phyloP scores from a whole-genome alignment of 1,284 basidiomycete genomes.

The Pisolithus thermaeus region DNA sequence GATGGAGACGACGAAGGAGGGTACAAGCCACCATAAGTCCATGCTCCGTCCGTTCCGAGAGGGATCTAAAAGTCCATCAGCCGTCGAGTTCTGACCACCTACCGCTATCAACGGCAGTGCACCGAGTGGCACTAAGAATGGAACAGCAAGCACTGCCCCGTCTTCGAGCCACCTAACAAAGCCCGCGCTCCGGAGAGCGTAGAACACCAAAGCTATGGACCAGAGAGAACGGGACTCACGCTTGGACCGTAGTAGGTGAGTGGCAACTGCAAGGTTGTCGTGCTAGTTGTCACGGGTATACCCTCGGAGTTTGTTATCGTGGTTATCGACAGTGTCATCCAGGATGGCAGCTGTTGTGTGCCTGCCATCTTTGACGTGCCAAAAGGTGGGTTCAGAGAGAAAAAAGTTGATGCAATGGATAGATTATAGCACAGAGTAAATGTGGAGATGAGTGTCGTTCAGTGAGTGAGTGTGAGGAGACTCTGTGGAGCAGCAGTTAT shows the following conservation, averaged over 20 bases:
- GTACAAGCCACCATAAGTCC: constrained; percentile 60
- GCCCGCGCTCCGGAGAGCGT: background rate
- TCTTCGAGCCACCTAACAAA: background rate
- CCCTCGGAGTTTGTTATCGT: constrained; percentile 47
- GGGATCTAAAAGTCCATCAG: constrained; percentile 50
- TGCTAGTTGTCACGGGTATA: constrained; percentile 43
- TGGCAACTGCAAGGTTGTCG: constrained; percentile 50
- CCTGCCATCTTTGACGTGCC: constrained; percentile 31
- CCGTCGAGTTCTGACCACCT: constrained; percentile 7
- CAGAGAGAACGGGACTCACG: constrained; percentile 39
- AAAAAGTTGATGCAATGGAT: background rate
- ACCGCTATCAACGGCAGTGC: background rate
- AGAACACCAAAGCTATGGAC: background rate
- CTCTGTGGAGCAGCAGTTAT: background rate
- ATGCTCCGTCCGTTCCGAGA: constrained; percentile 49
- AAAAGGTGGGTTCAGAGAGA: background rate
- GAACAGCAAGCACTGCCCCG: background rate
- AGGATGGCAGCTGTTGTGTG: constrained; percentile 57
- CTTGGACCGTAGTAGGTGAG: constrained; percentile 71
- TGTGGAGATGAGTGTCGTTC: background rate
- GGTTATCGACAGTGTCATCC: constrained; percentile 52
- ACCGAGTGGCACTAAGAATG: constrained; percentile 3
- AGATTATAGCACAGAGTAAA: constrained; percentile 7
- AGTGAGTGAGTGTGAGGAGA: constrained; percentile 22
- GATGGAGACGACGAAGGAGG: constrained; percentile 35